Conservation (phyloP, 306 rosid genomes). For the Cucurbita ficifolia region DNA sequence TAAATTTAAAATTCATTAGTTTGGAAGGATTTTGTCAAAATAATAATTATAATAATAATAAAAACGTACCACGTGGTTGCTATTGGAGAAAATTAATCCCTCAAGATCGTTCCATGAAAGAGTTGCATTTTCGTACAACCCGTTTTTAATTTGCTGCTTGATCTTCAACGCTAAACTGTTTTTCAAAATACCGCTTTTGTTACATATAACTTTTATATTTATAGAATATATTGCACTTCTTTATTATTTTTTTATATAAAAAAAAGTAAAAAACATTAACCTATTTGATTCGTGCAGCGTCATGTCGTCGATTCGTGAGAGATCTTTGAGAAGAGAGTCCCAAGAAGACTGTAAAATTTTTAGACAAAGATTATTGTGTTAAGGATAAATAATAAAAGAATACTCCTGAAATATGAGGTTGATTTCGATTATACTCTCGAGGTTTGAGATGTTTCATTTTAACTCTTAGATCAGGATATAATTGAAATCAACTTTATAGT, state of each 20-base stretch:
- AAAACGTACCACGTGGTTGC: constrained; percentile 52
- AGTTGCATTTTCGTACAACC: constrained; percentile 47
- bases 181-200: constrained; percentile 3
- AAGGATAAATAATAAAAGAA: too few relatives aligned
- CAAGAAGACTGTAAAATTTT: constrained; percentile 49
- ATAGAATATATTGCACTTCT: neutral
- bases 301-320: constrained; percentile 55
- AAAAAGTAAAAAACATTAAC: constrained; percentile 8
- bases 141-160: constrained; percentile 39
- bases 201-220: neutral
- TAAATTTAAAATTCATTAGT: too few relatives aligned
- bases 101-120: constrained; percentile 51
- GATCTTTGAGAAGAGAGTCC: constrained; percentile 89
- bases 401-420: too few relatives aligned
- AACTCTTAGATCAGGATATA: too few relatives aligned
- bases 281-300: constrained; percentile 44
- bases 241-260: neutral
- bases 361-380: neutral
- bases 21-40: too few relatives aligned
- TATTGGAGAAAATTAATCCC: constrained; percentile 9
- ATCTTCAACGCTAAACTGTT: constrained; percentile 56
- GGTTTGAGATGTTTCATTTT: too few relatives aligned
- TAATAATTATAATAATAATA: too few relatives aligned
- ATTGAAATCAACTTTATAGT: too few relatives aligned
- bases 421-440: too few relatives aligned